Percentiles rank a stretch among this genome's conserved stretches.
These are phyloP conservation scores for Selenicereus undatus DNA, from an alignment of 148 eudicot species.

Conservation along the genomic window DNA sequence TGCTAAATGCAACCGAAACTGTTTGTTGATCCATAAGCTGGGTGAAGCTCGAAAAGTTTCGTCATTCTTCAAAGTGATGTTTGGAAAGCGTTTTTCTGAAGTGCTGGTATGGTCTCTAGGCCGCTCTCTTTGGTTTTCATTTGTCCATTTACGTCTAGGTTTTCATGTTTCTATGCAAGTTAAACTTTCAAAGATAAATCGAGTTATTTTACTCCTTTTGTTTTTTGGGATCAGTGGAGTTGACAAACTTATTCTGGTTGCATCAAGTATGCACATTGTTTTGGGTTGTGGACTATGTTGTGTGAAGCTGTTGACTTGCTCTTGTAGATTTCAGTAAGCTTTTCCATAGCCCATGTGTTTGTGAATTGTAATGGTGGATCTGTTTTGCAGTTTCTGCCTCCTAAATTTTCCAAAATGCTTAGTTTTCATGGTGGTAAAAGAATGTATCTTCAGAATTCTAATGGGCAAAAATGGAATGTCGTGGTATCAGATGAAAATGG, in stretches of 20 bases:
- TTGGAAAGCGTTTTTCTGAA: slow-evolving; percentile 27
- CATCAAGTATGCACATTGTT: background rate
- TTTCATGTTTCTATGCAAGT: background rate
- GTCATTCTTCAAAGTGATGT: slow-evolving; percentile 53
- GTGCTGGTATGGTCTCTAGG: slow-evolving; percentile 35
- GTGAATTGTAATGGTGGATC: background rate
- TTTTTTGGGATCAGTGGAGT: background rate
- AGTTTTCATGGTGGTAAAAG: background rate
- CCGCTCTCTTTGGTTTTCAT: background rate
- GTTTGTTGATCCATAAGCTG: slow-evolving; percentile 23
- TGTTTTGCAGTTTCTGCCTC: background rate
- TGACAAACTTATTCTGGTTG: background rate
- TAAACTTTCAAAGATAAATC: background rate
- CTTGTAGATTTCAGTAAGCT: background rate
- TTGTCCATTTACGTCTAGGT: background rate
- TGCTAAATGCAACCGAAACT: slow-evolving; percentile 34
- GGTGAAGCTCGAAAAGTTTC: slow-evolving; percentile 25
- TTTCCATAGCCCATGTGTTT: background rate
- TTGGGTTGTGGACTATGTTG: background rate
- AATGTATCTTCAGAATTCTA: slow-evolving; percentile 26
- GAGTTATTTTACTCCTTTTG: background rate
- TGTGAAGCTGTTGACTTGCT: background rate
- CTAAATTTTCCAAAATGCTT: background rate
- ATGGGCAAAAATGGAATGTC: slow-evolving; percentile 40
- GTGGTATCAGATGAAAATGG: slow-evolving; percentile 28